Base-by-base conservation (phyloP, 2,329 filamentous ascomycete species). In the Lasiodiplodia theobromae region DNA sequence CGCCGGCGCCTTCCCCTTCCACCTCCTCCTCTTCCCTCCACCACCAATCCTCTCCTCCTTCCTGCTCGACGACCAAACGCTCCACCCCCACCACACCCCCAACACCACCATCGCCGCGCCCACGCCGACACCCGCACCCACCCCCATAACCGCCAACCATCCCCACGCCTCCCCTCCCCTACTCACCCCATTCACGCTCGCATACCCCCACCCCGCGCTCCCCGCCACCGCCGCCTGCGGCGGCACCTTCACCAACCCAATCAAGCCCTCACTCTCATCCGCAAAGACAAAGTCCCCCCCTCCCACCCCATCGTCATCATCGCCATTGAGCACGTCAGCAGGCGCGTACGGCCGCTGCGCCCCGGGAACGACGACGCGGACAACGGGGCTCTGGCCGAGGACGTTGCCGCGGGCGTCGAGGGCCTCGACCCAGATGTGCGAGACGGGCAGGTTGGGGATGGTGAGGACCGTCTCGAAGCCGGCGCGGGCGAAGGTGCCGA, bases 401-500 rank as follows among this genome's bases (percentile, higher is more conserved):
- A 57, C 52, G 23, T 4, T 49, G 58, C 67, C 67, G 37, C 16
- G 16, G 18, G 7, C 28, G 31, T 58, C 58, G 28, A 68, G 57
- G 16, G 67, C 67, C 21, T 68, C 58, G 25, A 40, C 67, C 51
- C 49, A 64, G 34, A 68, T 11, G 25, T 14, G n/a, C 4, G 52
- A 23, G 28, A 68, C 16, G n/a, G 52, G 51, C 23, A 25, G 34
- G 58, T 54, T 62, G 10, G 52, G 67, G 18, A 68, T 38, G 12
- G 60, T 51, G 25, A 68, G 37, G 54, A 49, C 28, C 14, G 67
- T 68, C 18, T 68, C 67, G 52, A 68, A 68, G n/a, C 67, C 67
- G 7, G 57, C 38, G 54, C 57, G 56, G 31, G 47, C 16, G 56
- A 62, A 68, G 31, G 54, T 63, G 47, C 66, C 66, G 47, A 68